A percentile compares a stretch with the other conserved stretches of the same genome.
Conservation (phyloP, 768 basidiomycete genomes). For the Trametes coccinea region DNA sequence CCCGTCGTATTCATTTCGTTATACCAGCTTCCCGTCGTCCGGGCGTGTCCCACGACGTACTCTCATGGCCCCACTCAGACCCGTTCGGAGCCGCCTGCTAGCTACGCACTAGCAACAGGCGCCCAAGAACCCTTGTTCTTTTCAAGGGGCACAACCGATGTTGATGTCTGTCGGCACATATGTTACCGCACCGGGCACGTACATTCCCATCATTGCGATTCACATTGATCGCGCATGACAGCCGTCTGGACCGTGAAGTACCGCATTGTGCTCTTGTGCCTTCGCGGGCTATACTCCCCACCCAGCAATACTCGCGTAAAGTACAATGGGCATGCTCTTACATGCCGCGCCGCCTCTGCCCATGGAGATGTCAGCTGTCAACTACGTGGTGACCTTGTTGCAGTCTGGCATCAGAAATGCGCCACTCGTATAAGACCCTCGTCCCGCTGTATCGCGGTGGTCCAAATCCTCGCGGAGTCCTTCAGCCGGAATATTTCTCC, state of each 20-base stretch:
- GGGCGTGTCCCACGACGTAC: not conserved
- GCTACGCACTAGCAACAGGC: not conserved
- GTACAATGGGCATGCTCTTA: not conserved
- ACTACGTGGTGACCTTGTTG: conserved; percentile 13
- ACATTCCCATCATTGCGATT: not conserved
- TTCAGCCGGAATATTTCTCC: not conserved
- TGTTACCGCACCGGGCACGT: not conserved
- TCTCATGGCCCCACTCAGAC: too few relatives aligned
- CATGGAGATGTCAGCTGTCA: conserved; percentile 3
- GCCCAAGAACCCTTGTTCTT: conserved; percentile 1
- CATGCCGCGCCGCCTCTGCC: not conserved
- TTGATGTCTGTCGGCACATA: not conserved
- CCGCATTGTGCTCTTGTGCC: not conserved
- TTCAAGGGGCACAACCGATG: not conserved
- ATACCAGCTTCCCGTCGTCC: not conserved
- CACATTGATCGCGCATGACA: not conserved
- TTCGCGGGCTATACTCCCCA: too few relatives aligned
- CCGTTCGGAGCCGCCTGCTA: not conserved
- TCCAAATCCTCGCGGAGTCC: conserved; percentile 12
- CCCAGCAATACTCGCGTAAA: not conserved
- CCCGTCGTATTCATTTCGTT: not conserved
- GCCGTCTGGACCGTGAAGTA: not conserved
- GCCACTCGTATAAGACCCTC: conserved; percentile 3
- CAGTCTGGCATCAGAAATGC: not conserved
- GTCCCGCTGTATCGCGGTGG: not conserved